Percentiles rank a stretch among this genome's conserved stretches.
Evolutionary conservation across 257 asterid genomes (phyloP).

Genomic region (Nicotiana knightiana): DNA sequence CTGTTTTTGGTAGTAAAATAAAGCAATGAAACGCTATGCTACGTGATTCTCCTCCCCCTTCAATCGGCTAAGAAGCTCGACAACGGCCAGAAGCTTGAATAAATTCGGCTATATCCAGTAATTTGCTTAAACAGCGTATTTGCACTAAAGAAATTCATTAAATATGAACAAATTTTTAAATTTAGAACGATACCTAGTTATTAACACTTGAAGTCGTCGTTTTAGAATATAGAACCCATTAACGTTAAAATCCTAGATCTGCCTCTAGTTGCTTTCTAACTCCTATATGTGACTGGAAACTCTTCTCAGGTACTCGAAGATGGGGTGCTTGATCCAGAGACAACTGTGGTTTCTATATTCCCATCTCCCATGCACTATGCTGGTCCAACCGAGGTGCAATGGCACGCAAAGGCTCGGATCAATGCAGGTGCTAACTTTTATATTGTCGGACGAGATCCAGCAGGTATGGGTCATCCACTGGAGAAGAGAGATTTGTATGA

Average conservation of each 20-base stretch:
- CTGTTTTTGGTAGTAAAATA: background rate
- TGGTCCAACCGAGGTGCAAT: slow-evolving; percentile 95
- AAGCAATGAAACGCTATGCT: background rate
- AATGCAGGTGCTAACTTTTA: slow-evolving; percentile 94
- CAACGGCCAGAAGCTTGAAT: too few species aligned
- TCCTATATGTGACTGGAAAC: background rate
- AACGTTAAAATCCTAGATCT: too few species aligned
- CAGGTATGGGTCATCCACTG: slow-evolving; percentile 88
- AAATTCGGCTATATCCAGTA: too few species aligned
- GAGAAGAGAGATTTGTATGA: slow-evolving; percentile 87
- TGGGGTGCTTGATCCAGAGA: slow-evolving; percentile 86
- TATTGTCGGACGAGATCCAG: slow-evolving; percentile 90
- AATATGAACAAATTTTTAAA: too few species aligned
- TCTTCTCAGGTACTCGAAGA: slow-evolving; percentile 72
- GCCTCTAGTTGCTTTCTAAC: background rate
- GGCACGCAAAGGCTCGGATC: slow-evolving; percentile 97
- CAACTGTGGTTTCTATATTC: slow-evolving; percentile 90
- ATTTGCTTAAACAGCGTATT: too few species aligned
- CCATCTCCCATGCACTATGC: slow-evolving; percentile 99
- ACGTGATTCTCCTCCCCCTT: background rate
- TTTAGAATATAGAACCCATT: too few species aligned
- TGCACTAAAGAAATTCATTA: too few species aligned
- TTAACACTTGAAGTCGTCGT: too few species aligned
- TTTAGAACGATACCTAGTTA: too few species aligned
- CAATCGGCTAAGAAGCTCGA: too few species aligned